Evolutionary conservation across 371 early-diverging fungal genomes (phyloP), one percentile per base, ranked within the genome.

Genomic region (Apophysomyces trapeziformis): DNA sequence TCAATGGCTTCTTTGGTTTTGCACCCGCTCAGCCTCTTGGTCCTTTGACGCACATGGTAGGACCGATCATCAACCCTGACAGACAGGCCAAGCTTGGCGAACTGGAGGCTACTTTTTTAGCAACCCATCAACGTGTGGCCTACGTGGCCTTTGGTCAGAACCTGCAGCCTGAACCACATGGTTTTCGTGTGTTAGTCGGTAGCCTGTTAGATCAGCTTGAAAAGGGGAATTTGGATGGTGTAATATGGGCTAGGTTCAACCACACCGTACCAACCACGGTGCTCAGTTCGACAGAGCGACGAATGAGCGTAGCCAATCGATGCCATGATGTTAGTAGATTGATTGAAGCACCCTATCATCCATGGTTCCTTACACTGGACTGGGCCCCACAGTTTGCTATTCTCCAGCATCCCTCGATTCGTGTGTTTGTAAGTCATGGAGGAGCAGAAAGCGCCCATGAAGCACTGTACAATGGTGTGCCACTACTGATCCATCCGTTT

Each of bases 351-450:
- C 21, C 21, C 21, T 50, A 50, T 9, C 54, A 26, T 11, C 4
- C 5, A 4, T 50, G 54, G 54, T 50, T 50, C 21, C 54, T 50
- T 5, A n/a, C 11, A 6, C n/a, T 50, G 54, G 54, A 50, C 5
- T 76, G 80, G 77, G 73, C 76, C 1, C 79, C 80, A 37, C 83
- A 83, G 18, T 64, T 70, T 36, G 70, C 76, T 41, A 69, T 83
- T 41, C 70, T 83, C 8, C 60, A 65, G 3, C 83, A 83, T 56
- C 54, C 72, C 8, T 65, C 75, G 0, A 73, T 68, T 1, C 21
- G n/a, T 7, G 59, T 78, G 1, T 83, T 80, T 62, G 18, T 83
- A 0, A 68, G 68, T 12, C 78, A 80, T 47, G 75, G 83, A 11
- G 83, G 83, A 16, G 67, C 68, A 1, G 74, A 67, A 4, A 75